phyloP scores from a whole-genome alignment of 179 eudicot genomes.

The Dionaea muscipula region DNA sequence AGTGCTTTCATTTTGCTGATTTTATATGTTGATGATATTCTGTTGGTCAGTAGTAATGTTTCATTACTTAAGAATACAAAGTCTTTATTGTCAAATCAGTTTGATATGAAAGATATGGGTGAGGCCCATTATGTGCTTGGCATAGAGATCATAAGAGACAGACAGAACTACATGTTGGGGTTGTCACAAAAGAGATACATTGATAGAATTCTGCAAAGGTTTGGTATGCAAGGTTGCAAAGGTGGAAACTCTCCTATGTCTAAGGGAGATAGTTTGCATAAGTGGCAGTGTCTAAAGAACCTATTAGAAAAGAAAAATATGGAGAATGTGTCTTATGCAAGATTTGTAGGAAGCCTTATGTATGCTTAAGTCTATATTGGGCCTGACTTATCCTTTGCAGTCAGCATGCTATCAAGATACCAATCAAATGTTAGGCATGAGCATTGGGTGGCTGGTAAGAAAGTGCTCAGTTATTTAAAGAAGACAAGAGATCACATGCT shows the following conservation, averaged over 20 bases:
- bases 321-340: background rate
- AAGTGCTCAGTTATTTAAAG: background rate
- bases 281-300: background rate
- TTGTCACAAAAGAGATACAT: slow-evolving; percentile 2
- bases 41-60: background rate
- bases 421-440: background rate
- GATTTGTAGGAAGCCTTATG: background rate
- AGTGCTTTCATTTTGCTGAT: background rate
- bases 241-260: background rate
- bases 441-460: slow-evolving; percentile 1
- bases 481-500: background rate
- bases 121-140: background rate
- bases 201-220: background rate
- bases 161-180: background rate
- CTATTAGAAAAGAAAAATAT: background rate
- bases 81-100: background rate
- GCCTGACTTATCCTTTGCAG: background rate
- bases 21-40: slow-evolving; percentile 4
- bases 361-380: background rate
- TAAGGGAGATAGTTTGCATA: background rate
- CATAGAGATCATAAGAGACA: background rate
- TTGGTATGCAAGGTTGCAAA: background rate
- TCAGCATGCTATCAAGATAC: background rate
- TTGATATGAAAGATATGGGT: slow-evolving; percentile 8
- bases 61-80: background rate